A percentile compares a stretch with the other conserved stretches of the same genome.
Conservation (phyloP, 176 grass and related monocot genomes). For the Carex myosuroides region DNA sequence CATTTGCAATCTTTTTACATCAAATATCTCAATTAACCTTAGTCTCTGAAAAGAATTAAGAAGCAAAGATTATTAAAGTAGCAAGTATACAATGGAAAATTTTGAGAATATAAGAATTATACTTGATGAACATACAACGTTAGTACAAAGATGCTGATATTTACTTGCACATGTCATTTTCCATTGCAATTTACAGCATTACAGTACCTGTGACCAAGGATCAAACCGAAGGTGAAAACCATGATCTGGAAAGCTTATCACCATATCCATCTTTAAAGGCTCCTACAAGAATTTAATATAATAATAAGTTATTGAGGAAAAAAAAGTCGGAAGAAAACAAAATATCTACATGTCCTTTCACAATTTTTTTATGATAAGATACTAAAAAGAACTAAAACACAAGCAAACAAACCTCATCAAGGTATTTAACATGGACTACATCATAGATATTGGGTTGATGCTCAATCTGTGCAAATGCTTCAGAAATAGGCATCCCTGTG, state of each 20-base stretch:
- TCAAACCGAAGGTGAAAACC: conserved; percentile 94
- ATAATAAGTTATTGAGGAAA: background rate
- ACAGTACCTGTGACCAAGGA: conserved; percentile 84
- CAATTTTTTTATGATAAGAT: background rate
- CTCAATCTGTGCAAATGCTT: conserved; percentile 82
- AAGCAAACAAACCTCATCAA: conserved; percentile 66
- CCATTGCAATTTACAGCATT: background rate
- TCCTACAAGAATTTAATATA: conserved; percentile 44
- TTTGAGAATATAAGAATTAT: background rate
- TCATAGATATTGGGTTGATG: conserved; percentile 83
- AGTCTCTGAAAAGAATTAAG: conserved; percentile 24
- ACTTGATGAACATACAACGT: background rate
- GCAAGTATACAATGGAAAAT: background rate
- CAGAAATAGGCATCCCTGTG: conserved; percentile 88
- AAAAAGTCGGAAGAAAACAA: background rate
- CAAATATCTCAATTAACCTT: conserved; percentile 78
- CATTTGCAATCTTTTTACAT: conserved; percentile 88
- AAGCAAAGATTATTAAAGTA: background rate
- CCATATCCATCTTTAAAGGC: conserved; percentile 79
- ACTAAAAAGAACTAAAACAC: background rate
- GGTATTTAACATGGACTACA: conserved; percentile 87
- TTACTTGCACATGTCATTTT: background rate
- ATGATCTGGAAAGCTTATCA: conserved; percentile 93
- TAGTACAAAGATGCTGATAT: background rate
- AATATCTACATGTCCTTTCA: background rate